Base-by-base conservation (phyloP, 768 basidiomycete species). In the Pleurotus cornucopiae region DNA sequence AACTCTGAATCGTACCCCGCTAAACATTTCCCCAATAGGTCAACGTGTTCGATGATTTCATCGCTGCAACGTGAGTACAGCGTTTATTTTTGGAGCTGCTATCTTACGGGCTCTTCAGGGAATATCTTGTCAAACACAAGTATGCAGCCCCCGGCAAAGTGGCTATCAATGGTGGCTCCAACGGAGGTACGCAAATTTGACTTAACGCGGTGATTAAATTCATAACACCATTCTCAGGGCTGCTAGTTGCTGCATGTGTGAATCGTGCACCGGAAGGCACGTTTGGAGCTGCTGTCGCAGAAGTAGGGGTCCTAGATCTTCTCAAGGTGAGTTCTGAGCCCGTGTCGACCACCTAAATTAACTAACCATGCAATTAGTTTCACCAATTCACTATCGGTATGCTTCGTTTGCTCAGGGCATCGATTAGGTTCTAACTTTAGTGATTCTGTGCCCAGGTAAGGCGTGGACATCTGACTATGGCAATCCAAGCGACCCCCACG, bases 391-490 rank as follows among this genome's bases (percentile, higher is more conserved):
- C 90, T 0, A 88, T 89, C 51, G 90, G 90, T 77, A 57, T 62
- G 67, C 61, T 23, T 51, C 39, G 21, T 48, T 34, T 34, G 11
- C 30, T 34, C 30, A 34, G 30, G 7, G 30, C 30, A 9, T 34
- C 30, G 30, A 34, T 34, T 34, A 11, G 25, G 40, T 54, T 61
- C 44, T 56, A 53, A 56, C 48, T 18, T 21, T 30, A 57, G 52
- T 34, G 23, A 43, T 23, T 46, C 21, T 46, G 6, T 45, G 13
- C 40, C 9, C 61, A 86, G 86, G 87, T 47, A 78, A 79, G 58
- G 84, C 86, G 4, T 94, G 91, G 91, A 83, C 78, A 2, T 79
- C 84, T 21, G 91, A 93, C 68, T 93, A 86, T 56, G 91, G 91
- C 14, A 72, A 88, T 64, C 86, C 91, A 2, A 82, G 88, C 62